A percentile compares a stretch with the other conserved stretches of the same genome.
phyloP scores from a whole-genome alignment of 352 stramenopile genomes.

The Pythium folliculosum region DNA sequence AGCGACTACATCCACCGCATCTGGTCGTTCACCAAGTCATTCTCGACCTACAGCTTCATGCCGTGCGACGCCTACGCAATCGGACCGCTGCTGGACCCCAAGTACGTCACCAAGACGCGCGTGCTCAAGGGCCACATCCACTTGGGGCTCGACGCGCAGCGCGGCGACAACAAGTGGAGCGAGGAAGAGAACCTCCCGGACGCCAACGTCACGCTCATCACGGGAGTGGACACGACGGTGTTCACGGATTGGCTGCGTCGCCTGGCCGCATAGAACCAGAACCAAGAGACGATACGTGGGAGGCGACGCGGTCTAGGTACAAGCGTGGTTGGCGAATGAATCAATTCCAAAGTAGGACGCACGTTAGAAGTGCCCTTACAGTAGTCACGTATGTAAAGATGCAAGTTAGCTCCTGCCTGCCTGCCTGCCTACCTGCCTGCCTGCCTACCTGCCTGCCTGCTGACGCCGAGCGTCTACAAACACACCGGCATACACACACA shows the following conservation, averaged over 20 bases:
- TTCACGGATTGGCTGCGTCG: constrained; percentile 64
- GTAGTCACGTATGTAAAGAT: too few relatives aligned
- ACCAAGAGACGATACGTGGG: not conserved
- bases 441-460: too few relatives aligned
- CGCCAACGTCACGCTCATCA: constrained; percentile 72
- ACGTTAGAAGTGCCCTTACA: too few relatives aligned
- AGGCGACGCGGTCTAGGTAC: too few relatives aligned
- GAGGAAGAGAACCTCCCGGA: constrained; percentile 31
- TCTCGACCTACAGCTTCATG: constrained; percentile 50
- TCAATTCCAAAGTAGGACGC: too few relatives aligned
- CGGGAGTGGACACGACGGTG: constrained; percentile 53
- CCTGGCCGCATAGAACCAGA: constrained; percentile 30
- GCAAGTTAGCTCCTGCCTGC: too few relatives aligned
- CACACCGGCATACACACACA: too few relatives aligned
- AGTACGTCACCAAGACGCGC: constrained; percentile 51
- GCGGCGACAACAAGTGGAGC: constrained; percentile 56
- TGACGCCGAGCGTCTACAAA: too few relatives aligned
- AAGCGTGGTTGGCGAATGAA: too few relatives aligned
- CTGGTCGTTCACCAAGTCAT: constrained; percentile 62
- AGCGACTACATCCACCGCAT: constrained; percentile 59
- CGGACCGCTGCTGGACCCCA: constrained; percentile 55
- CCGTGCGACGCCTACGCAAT: constrained; percentile 79
- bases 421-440: too few relatives aligned
- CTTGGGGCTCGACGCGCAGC: constrained; percentile 52
- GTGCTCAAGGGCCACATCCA: constrained; percentile 55